phyloP scores from a whole-genome alignment of 345 rosid genomes.

The Eucalyptus erythrocorys region DNA sequence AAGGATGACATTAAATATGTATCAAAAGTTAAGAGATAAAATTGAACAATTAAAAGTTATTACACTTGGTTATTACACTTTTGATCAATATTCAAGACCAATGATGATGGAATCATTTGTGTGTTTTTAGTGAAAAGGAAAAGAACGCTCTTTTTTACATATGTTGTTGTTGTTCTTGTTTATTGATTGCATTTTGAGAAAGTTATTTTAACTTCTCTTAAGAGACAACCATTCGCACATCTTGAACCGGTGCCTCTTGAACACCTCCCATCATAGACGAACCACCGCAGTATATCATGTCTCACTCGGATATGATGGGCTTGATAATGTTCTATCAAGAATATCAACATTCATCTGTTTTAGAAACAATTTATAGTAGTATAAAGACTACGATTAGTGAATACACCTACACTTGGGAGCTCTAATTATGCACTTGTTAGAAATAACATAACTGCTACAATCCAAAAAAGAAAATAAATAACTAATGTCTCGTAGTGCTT shows the following conservation, averaged over 20 bases:
- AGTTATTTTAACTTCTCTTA: background rate
- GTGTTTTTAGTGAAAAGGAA: no score
- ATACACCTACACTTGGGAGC: no score
- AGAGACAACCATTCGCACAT: fast-evolving
- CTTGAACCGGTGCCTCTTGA: background rate
- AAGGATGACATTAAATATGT: fast-evolving
- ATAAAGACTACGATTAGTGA: fast-evolving
- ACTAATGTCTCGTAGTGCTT: fast-evolving
- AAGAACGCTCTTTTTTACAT: no score
- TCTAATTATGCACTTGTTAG: no score
- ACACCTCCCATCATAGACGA: background rate
- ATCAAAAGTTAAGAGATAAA: fast-evolving
- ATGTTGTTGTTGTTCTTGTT: no score
- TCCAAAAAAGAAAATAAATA: no score
- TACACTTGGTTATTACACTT: fast-evolving
- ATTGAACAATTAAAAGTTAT: no score
- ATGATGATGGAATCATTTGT: no score
- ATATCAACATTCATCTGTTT: no score
- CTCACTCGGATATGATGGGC: fast-evolving
- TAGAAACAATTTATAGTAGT: fast-evolving
- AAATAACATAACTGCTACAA: fast-evolving
- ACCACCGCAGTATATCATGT: fast-evolving
- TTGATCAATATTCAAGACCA: fast-evolving
- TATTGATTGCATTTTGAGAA: no score
- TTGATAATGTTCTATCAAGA: fast-evolving